Conservation (phyloP, 257 asterid species). For the Nicotiana benthamiana region DNA sequence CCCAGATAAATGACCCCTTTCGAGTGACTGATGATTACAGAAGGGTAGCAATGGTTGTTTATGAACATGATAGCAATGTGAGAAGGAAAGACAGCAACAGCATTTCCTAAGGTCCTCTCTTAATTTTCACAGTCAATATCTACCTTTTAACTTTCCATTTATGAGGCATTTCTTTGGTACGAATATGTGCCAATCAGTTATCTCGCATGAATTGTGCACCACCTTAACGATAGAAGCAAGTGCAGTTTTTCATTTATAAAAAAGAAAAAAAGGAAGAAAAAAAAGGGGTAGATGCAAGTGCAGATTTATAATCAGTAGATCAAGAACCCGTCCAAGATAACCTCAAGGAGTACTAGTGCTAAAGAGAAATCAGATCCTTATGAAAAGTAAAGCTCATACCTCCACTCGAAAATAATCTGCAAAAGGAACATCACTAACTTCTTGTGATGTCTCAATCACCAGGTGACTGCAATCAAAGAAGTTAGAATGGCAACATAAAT, state of each 20-base stretch:
- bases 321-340: background rate
- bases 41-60: background rate
- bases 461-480: constrained; percentile 54
- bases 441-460: constrained; percentile 77
- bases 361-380: background rate
- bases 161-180: background rate
- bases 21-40: background rate
- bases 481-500: constrained; percentile 12
- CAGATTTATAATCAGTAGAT: background rate
- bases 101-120: background rate
- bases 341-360: background rate
- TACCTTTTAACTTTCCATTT: background rate
- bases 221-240: background rate
- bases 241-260: background rate
- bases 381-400: constrained; percentile 37
- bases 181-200: background rate
- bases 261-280: too few species aligned
- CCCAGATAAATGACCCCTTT: background rate
- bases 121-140: background rate
- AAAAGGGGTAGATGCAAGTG: background rate
- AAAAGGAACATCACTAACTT: constrained; percentile 76
- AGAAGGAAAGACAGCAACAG: background rate
- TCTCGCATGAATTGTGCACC: background rate
- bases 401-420: constrained; percentile 90
- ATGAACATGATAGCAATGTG: background rate